Conservation (phyloP, 805 yeast species). For the Lipomyces spencermartinsiae region DNA sequence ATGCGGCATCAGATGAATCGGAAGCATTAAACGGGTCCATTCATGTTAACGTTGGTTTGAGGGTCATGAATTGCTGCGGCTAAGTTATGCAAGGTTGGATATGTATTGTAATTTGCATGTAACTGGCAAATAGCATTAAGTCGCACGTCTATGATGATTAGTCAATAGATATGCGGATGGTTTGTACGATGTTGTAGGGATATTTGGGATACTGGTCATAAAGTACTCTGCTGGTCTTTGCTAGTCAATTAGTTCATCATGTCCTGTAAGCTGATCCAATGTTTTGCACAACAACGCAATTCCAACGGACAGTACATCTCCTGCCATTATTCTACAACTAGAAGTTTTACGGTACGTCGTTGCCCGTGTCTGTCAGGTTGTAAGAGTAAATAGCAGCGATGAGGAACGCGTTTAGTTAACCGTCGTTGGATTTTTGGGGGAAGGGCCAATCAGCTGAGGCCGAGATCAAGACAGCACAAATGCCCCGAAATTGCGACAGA, state of each 20-base stretch:
- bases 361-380: no score
- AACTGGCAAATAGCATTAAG: not conserved
- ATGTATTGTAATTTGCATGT: not conserved
- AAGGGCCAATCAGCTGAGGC: conserved; percentile 2
- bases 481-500: not conserved
- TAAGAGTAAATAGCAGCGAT: no score
- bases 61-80: not conserved
- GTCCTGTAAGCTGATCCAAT: no score
- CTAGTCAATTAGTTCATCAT: not conserved
- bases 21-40: not conserved
- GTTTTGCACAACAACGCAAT: no score
- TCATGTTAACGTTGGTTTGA: not conserved
- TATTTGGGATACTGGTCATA: not conserved
- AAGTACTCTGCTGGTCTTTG: not conserved
- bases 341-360: no score
- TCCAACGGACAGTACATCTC: no score
- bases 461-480: not conserved
- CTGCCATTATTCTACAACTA: no score
- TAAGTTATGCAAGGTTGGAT: not conserved
- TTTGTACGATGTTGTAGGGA: not conserved
- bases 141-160: not conserved
- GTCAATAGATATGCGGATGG: not conserved
- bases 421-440: not conserved
- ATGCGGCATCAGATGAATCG: conserved; percentile 10
- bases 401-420: not conserved